Percentiles rank a stretch among this genome's conserved stretches.
These are phyloP conservation scores for Conringia planisiliqua DNA, from an alignment of 345 rosid genomes.

Conservation along the genomic window DNA sequence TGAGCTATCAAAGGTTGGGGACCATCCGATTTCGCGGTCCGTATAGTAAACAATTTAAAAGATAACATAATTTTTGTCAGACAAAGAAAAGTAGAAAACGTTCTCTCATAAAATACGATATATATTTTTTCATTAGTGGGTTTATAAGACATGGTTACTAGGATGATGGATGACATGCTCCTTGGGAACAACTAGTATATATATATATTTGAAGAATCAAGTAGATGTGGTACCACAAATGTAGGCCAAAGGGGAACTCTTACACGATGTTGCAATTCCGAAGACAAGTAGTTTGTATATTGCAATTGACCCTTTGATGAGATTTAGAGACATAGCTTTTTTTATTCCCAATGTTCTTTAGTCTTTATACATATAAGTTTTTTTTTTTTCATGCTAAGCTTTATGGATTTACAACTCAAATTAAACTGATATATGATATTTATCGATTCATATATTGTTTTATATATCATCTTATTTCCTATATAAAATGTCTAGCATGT, in stretches of 20 bases:
- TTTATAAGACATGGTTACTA: conserved; percentile 15
- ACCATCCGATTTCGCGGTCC: conserved; percentile 29
- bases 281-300: conserved; percentile 20
- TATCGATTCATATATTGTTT: neutral
- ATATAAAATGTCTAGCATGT: neutral
- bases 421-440: neutral
- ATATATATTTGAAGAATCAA: conserved; percentile 13
- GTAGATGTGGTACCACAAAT: conserved; percentile 40
- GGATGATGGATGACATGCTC: conserved; percentile 25
- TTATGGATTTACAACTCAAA: neutral
- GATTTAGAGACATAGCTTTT: conserved; percentile 13
- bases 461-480: neutral
- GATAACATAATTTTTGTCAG: neutral
- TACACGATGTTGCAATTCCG: conserved; percentile 35
- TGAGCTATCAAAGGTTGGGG: conserved; percentile 26
- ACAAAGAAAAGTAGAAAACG: conserved; percentile 4
- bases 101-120: neutral
- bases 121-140: conserved; percentile 2
- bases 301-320: conserved; percentile 30
- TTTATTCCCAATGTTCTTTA: neutral
- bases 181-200: conserved; percentile 14
- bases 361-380: neutral
- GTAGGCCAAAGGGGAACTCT: conserved; percentile 40
- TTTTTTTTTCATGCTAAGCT: neutral
- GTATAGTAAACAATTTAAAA: neutral